Conservation (phyloP, 176 grass and related monocot genomes). For the Leersia perrieri region DNA sequence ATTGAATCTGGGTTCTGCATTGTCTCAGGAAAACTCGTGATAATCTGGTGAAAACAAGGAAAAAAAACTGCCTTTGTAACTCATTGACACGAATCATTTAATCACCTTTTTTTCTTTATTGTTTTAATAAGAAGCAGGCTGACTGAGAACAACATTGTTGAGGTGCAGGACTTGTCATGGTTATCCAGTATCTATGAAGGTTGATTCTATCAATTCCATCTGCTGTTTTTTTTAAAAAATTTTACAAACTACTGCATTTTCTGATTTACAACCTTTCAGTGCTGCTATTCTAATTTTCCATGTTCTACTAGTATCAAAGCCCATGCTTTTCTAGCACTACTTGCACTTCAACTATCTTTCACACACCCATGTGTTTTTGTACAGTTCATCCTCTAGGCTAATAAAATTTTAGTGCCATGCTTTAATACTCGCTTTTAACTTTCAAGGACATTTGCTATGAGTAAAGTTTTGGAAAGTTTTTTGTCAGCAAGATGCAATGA, state of each 20-base stretch:
- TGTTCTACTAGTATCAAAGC: not conserved
- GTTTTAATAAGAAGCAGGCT: not conserved
- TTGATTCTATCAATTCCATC: not conserved
- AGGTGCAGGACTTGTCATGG: not conserved
- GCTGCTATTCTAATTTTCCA: not conserved
- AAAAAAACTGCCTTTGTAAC: not conserved
- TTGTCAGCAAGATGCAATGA: not conserved
- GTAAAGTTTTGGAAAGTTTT: not conserved
- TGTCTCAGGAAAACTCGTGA: not conserved
- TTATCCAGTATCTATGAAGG: not conserved
- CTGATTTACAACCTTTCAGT: not conserved
- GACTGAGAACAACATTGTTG: not conserved
- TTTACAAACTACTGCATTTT: no score
- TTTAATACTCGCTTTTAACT: not conserved
- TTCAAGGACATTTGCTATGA: not conserved
- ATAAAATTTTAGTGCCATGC: not conserved
- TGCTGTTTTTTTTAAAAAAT: no score
- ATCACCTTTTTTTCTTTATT: not conserved
- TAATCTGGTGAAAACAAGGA: not conserved
- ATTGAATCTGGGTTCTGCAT: not conserved
- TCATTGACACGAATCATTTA: not conserved
- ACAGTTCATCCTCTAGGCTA: not conserved
- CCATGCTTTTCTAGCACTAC: not conserved
- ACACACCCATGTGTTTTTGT: not conserved
- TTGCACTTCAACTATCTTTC: not conserved